Evolutionary conservation across 345 rosid species (phyloP), one percentile per base, ranked within the genome.

Genomic region (Eucalyptus marginata): DNA sequence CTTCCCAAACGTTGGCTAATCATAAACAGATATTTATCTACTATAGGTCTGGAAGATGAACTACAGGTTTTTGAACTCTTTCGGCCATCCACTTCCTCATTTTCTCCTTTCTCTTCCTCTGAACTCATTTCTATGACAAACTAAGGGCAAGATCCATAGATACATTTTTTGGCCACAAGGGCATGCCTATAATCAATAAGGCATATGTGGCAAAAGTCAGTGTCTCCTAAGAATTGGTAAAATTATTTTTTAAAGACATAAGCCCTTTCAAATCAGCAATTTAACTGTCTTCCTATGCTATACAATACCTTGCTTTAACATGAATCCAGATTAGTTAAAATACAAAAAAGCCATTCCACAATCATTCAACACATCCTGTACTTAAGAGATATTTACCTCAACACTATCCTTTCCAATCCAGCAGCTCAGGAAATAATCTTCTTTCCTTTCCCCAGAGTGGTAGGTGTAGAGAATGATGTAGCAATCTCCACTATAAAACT

Each of bases 401-500:
- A 91, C 89, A 91, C 99, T 96, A 90, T 97, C 92, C 90, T 94
- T 95, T 90, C 99, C 99, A 93, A 96, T 89, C 99, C 99, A 98
- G 88, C 93, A 95, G 92, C 99, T 95, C 83, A 98, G 89, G 89
- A 96, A 92, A 91, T 93, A 95, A 91, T 97, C 98, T 92, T 98
- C 99, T 94, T 97, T 98, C 93, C 97, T 94, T 52, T 98, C 99
- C 91, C 98, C 98, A 8, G 97, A 91, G 91, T 95, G 99, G 90
- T 95, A 96, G 90, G 97, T 92, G 92, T 98, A 98, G 88, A 96
- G 97, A 54, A 95, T 92, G 91, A 98, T 89, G 89, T 98, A 98
- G 95, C 99, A 98, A 93, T 98, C 99, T 87, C 99, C 98, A 86
- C 97, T 91, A 84, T 95, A 97, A 89, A 98, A 96, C 94, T 98